A percentile compares a stretch with the other conserved stretches of the same genome.
phyloP scores from a whole-genome alignment of 2,329 filamentous ascomycete genomes.

The Endothia cerciana region DNA sequence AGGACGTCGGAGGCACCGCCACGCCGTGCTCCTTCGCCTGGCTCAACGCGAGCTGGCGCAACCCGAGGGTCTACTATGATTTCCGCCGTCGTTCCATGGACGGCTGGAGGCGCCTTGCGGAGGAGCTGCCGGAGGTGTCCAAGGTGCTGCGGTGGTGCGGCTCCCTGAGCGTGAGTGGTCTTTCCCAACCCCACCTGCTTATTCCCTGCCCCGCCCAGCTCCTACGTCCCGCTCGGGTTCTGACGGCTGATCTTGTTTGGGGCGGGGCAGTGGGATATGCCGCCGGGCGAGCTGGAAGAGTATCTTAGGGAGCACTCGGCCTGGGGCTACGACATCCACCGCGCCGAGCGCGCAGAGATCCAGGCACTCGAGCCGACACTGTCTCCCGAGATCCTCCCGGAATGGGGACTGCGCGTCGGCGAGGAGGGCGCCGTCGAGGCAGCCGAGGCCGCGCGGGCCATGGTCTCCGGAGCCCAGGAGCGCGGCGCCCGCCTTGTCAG shows the following conservation, averaged over 20 bases:
- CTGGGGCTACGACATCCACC: constrained; percentile 37
- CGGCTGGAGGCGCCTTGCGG: constrained; percentile 34
- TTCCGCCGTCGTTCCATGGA: constrained; percentile 37
- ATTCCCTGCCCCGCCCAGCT: not conserved
- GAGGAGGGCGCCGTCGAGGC: constrained; percentile 41
- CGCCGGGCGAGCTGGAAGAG: constrained; percentile 33
- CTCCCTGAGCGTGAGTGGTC: constrained; percentile 28
- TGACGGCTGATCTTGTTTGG: not conserved
- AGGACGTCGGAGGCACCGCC: constrained; percentile 36
- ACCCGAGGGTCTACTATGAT: constrained; percentile 37
- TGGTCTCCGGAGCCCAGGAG: constrained; percentile 31
- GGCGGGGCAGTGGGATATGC: constrained; percentile 30
- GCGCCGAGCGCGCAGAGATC: constrained; percentile 31
- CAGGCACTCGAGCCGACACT: constrained; percentile 33
- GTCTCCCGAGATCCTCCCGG: constrained; percentile 17
- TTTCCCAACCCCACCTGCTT: not conserved
- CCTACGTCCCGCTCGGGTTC: not conserved
- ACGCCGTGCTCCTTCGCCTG: constrained; percentile 40
- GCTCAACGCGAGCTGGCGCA: constrained; percentile 38
- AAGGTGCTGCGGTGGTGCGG: constrained; percentile 34
- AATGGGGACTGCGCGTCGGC: constrained; percentile 55
- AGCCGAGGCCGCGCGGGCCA: constrained; percentile 32
- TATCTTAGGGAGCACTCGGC: constrained; percentile 31
- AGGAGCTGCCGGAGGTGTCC: constrained; percentile 33
- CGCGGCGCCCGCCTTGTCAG: constrained; percentile 29